Conservation (phyloP, 768 basidiomycete genomes). For the Podaxis carcinomalis region DNA sequence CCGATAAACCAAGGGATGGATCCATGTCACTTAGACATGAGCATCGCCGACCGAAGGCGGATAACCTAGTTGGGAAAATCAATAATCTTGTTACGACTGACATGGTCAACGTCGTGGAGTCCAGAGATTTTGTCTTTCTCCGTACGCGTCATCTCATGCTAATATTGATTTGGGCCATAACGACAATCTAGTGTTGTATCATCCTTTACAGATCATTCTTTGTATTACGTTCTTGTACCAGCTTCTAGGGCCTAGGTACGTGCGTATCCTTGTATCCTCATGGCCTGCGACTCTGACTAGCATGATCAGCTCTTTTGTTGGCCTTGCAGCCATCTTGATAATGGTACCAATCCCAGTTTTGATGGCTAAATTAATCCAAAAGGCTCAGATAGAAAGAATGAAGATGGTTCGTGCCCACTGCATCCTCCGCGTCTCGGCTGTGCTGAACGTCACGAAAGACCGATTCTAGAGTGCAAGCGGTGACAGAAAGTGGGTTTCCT, state of each 20-base stretch:
- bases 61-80: slow-evolving; percentile 62
- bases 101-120: slow-evolving; percentile 27
- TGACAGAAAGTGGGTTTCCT: slow-evolving; percentile 48
- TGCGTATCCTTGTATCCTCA: background rate
- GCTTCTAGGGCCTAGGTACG: slow-evolving; percentile 43
- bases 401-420: slow-evolving; percentile 51
- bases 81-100: slow-evolving; percentile 72
- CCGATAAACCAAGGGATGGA: background rate
- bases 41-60: slow-evolving; percentile 3
- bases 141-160: background rate
- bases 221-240: slow-evolving; percentile 40
- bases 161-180: background rate
- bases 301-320: slow-evolving; percentile 6
- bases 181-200: slow-evolving; percentile 25
- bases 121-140: slow-evolving; percentile 15
- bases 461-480: slow-evolving; percentile 56
- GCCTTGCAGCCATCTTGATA: slow-evolving; percentile 1
- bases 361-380: slow-evolving; percentile 35
- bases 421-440: slow-evolving; percentile 40
- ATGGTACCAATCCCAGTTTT: slow-evolving; percentile 21
- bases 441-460: slow-evolving; percentile 31
- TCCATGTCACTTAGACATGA: background rate
- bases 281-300: background rate
- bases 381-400: slow-evolving; percentile 50
- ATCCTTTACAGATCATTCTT: slow-evolving; percentile 36